Evolutionary conservation across 192 early-diverging fungal genomes (phyloP).

Genomic region (Podila clonocystis): DNA sequence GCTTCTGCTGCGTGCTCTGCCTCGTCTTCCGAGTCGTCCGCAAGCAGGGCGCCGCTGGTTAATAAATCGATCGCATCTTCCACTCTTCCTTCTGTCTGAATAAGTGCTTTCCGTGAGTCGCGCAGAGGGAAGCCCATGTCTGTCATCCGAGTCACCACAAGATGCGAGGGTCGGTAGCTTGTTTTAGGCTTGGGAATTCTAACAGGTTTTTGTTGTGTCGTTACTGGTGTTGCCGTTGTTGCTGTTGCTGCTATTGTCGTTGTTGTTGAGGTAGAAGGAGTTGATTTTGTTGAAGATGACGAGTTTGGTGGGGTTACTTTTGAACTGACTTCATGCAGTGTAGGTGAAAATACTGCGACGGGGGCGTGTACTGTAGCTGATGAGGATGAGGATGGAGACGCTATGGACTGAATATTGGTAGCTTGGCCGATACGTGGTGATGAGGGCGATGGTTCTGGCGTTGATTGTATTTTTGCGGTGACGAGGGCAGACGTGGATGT

Average conservation of each 20-base stretch:
- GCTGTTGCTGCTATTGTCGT: neutral
- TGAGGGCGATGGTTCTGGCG: neutral
- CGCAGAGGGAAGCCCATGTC: conserved; percentile 49
- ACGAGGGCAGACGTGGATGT: neutral
- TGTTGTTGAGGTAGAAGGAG: neutral
- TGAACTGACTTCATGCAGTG: neutral
- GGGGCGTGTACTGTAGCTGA: neutral
- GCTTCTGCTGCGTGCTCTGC: conserved; percentile 38
- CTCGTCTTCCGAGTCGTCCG: conserved; percentile 49
- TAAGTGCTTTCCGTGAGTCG: conserved; percentile 41
- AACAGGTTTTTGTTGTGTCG: neutral
- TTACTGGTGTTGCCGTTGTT: neutral
- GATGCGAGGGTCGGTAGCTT: conserved; percentile 43
- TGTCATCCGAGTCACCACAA: conserved; percentile 42
- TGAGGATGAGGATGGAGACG: neutral
- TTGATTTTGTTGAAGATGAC: neutral
- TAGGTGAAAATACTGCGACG: neutral
- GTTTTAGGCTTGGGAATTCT: conserved; percentile 49
- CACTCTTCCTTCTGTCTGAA: conserved; percentile 41
- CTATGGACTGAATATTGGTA: neutral
- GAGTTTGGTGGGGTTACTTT: conserved; percentile 1
- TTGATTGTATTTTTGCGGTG: neutral
- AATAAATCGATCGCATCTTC: conserved; percentile 49
- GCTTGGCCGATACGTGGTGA: neutral
- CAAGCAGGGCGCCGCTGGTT: conserved; percentile 37